Evolutionary conservation across 2,329 filamentous ascomycete species (phyloP).

Genomic region (Colletotrichum cordylinicola): DNA sequence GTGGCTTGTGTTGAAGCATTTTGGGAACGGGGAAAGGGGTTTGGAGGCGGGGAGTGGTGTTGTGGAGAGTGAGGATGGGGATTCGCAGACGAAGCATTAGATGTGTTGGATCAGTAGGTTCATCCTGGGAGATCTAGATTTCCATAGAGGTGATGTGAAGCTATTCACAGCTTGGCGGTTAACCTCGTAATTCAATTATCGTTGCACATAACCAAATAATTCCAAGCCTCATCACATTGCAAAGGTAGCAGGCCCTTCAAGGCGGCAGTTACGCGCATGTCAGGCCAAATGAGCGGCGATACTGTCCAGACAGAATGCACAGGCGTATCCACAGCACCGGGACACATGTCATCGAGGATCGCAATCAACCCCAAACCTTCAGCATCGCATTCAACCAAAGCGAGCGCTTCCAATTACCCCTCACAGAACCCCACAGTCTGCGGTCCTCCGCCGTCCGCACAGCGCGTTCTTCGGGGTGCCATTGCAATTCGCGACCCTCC

Average conservation of each 20-base stretch:
- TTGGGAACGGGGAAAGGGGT: conserved; percentile 42
- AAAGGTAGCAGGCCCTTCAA: too few species aligned
- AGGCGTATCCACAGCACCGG: background rate
- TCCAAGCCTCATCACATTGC: background rate
- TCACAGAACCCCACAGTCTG: background rate
- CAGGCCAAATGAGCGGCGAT: fast-evolving
- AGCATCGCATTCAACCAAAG: background rate
- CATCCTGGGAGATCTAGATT: background rate
- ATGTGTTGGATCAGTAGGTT: background rate
- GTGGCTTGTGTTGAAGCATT: conserved; percentile 68
- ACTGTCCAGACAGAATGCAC: background rate
- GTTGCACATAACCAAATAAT: background rate
- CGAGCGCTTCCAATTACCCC: background rate
- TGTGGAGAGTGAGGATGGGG: conserved; percentile 20
- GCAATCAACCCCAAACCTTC: background rate
- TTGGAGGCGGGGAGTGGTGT: background rate
- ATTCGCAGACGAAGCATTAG: conserved; percentile 13
- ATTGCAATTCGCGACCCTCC: background rate
- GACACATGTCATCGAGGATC: background rate
- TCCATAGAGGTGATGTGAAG: background rate
- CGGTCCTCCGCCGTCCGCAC: background rate
- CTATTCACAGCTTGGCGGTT: background rate
- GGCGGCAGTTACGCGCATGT: background rate
- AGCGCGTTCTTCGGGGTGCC: background rate
- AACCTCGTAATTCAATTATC: background rate